Evolutionary conservation across 1,284 basidiomycete genomes (phyloP), one percentile per base, ranked within the genome.

Genomic region (Fomitopsis palustris): DNA sequence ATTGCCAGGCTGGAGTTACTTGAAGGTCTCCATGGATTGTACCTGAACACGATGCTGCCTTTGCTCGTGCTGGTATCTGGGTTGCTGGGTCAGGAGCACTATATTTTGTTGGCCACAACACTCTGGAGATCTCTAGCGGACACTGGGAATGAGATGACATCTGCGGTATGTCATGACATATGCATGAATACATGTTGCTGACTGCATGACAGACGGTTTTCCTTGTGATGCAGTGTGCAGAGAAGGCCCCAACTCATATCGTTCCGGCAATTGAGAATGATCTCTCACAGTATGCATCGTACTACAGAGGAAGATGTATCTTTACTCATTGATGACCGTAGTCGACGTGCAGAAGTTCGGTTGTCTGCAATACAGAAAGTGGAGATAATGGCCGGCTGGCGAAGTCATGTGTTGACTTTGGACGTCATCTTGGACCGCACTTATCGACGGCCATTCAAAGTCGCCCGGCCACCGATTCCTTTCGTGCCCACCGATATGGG

Each of bases 401-500:
- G 88, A 19, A 86, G 83, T 62, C 87, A 90, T 67, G 77, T 90
- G 27, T 68, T 84, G 53, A 80, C 82, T 4, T 86, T 87, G 65
- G 79, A 79, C 37, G 80, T 84, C 56, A 73, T 90, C 31, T 69
- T 78, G 3, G 88, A 90, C 67, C 79, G 83, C 54, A 74, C 74
- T 0, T 82, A 83, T 64, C 81, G 86, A 29, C 73, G 79, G 7
- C 85, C 86, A 0, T 90, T 91, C 74, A 88, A 84, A 65, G 69
- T 85, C n/a, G 79, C 84, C 14, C 79, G 86, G 27, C 81, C 79
- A 12, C 85, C 86, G 2, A 77, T 90, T 12, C 73, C 83, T 2
- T 91, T 90, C 64, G 80, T 89, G 10, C 81, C 87, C 0, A 88
- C 87, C 0, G 87, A 90, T 65, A 84, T 90, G 54, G 88, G 88